Percentiles rank a stretch among this genome's conserved stretches.
Evolutionary conservation across 169 alveolate genomes (phyloP).

Genomic region (Eimeria sp.): DNA sequence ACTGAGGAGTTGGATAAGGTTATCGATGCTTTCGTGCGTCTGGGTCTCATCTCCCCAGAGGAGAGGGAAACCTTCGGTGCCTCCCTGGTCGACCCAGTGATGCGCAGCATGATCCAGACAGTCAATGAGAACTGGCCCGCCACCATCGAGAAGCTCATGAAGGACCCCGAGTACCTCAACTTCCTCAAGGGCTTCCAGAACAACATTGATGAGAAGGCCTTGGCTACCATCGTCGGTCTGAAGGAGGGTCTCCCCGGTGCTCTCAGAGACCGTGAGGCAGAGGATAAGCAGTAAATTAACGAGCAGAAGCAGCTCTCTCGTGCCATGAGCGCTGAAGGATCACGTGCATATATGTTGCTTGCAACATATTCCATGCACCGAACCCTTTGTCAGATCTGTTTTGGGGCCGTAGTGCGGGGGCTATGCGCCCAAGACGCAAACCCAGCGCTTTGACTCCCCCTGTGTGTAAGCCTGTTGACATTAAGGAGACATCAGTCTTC

Average conservation of each 20-base stretch:
- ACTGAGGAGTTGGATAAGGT: neutral
- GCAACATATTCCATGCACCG: neutral
- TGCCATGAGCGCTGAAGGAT: too few relatives aligned
- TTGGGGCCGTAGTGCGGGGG: neutral
- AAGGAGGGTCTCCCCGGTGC: constrained; percentile 1
- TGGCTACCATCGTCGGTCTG: constrained; percentile 8
- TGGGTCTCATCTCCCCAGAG: constrained; percentile 44
- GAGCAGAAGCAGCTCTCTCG: too few relatives aligned
- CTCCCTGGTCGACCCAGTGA: constrained; percentile 33
- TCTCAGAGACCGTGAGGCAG: neutral
- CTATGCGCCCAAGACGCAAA: too few relatives aligned
- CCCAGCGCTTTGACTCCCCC: too few relatives aligned
- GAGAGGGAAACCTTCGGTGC: neutral
- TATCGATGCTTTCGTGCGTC: constrained; percentile 19
- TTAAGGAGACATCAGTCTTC: too few relatives aligned
- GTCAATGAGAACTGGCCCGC: constrained; percentile 22
- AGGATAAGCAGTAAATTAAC: neutral
- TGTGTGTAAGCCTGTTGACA: too few relatives aligned
- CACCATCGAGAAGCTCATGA: neutral
- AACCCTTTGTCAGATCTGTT: neutral
- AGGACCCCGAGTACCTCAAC: constrained; percentile 22
- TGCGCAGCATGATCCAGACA: constrained; percentile 53
- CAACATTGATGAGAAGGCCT: neutral
- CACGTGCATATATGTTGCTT: too few relatives aligned
- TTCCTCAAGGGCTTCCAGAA: constrained; percentile 28